Evolutionary conservation across 345 rosid genomes (phyloP).

Genomic region (Ailanthus altissimus): DNA sequence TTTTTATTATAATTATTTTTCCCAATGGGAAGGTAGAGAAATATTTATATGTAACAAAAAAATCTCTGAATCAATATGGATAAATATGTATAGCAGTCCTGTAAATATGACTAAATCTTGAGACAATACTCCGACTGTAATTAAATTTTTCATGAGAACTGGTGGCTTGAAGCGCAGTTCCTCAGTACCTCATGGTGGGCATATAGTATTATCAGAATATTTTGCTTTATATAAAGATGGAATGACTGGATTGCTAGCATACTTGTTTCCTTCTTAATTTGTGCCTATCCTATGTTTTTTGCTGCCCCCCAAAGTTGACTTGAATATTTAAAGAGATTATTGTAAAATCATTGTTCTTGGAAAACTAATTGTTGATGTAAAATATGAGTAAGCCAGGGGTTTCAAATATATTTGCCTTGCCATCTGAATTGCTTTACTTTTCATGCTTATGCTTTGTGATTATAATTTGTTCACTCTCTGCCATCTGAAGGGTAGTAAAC

Average conservation of each 20-base stretch:
- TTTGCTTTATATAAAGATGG: neutral
- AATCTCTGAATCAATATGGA: neutral
- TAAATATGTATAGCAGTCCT: neutral
- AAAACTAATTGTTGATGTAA: neutral
- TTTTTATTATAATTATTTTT: too few relatives aligned
- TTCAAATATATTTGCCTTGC: neutral
- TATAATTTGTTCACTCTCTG: neutral
- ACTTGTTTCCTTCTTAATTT: neutral
- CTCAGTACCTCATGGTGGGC: neutral
- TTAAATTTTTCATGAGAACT: neutral
- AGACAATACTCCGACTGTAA: neutral
- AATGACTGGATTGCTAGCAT: neutral
- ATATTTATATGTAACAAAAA: neutral
- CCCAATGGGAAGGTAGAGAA: neutral
- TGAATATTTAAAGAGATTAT: neutral
- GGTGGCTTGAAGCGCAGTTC: neutral
- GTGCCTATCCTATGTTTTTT: neutral
- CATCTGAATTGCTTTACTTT: neutral
- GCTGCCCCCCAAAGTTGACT: neutral
- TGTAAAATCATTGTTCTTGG: neutral
- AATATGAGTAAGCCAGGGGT: neutral
- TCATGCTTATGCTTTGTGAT: neutral
- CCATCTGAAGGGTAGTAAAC: neutral
- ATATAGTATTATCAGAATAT: neutral
- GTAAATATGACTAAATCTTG: neutral